phyloP scores from a whole-genome alignment of 345 rosid species.

The Sonneratia alba region DNA sequence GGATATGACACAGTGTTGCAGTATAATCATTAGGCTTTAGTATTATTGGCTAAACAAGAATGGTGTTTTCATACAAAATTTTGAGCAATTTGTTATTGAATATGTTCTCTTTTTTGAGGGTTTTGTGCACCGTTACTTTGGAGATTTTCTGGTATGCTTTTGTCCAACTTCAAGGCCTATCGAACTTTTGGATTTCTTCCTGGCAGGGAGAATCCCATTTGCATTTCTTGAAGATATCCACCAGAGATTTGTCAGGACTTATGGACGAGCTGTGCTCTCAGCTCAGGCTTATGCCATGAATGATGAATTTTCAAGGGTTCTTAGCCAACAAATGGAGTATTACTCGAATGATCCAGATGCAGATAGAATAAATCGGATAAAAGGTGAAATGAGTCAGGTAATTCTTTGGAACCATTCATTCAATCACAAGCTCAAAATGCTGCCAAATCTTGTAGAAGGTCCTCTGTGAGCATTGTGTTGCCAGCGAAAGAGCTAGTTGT shows the following conservation, averaged over 20 bases:
- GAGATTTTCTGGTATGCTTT: background rate
- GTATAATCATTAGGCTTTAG: background rate
- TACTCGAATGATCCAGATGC: conserved; percentile 78
- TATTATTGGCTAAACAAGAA: background rate
- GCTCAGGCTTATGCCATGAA: conserved; percentile 89
- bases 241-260: conserved; percentile 77
- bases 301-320: conserved; percentile 86
- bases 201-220: conserved; percentile 78
- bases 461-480: background rate
- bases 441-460: background rate
- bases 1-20: too few relatives aligned
- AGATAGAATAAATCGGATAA: conserved; percentile 70
- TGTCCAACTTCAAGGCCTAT: background rate
- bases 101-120: too few relatives aligned
- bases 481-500: background rate
- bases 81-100: background rate
- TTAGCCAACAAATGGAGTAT: conserved; percentile 91
- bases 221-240: conserved; percentile 88
- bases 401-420: conserved; percentile 8
- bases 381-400: conserved; percentile 94
- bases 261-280: conserved; percentile 57
- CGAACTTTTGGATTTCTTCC: background rate
- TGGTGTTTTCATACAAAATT: background rate
- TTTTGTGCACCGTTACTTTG: background rate
- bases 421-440: background rate